Evolutionary conservation across 2,329 filamentous ascomycete genomes (phyloP).

Genomic region (Neopestalotiopsis sp.): DNA sequence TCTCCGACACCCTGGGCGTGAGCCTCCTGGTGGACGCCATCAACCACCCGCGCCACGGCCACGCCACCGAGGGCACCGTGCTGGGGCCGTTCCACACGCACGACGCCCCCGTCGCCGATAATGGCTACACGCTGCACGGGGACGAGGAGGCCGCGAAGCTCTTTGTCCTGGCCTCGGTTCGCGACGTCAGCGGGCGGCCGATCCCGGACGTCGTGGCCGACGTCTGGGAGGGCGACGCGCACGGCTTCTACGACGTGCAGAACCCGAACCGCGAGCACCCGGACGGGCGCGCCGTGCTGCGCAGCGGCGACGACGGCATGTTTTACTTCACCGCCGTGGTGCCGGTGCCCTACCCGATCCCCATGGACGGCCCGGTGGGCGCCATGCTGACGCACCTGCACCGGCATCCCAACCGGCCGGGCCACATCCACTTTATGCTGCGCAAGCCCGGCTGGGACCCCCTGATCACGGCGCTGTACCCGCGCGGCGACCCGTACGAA

Average conservation of each 20-base stretch:
- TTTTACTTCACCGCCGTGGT: slow-evolving; percentile 88
- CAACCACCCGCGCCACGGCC: slow-evolving; percentile 77
- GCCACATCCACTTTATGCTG: slow-evolving; percentile 93
- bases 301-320: slow-evolving; percentile 69
- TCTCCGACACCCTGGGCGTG: slow-evolving; percentile 79
- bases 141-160: slow-evolving; percentile 73
- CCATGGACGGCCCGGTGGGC: slow-evolving; percentile 82
- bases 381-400: slow-evolving; percentile 67
- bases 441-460: slow-evolving; percentile 78
- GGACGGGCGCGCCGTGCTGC: slow-evolving; percentile 74
- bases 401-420: slow-evolving; percentile 77
- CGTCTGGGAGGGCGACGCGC: slow-evolving; percentile 84
- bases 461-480: slow-evolving; percentile 66
- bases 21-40: slow-evolving; percentile 76
- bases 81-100: slow-evolving; percentile 85
- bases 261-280: slow-evolving; percentile 67
- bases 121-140: slow-evolving; percentile 69
- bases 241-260: slow-evolving; percentile 82
- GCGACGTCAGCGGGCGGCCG: slow-evolving; percentile 66
- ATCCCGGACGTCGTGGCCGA: slow-evolving; percentile 73
- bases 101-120: slow-evolving; percentile 63
- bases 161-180: slow-evolving; percentile 74
- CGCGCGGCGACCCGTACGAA: no score
- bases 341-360: slow-evolving; percentile 85
- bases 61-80: slow-evolving; percentile 77